phyloP scores from a whole-genome alignment of 768 basidiomycete genomes.

The Fibroporia radiculosa region DNA sequence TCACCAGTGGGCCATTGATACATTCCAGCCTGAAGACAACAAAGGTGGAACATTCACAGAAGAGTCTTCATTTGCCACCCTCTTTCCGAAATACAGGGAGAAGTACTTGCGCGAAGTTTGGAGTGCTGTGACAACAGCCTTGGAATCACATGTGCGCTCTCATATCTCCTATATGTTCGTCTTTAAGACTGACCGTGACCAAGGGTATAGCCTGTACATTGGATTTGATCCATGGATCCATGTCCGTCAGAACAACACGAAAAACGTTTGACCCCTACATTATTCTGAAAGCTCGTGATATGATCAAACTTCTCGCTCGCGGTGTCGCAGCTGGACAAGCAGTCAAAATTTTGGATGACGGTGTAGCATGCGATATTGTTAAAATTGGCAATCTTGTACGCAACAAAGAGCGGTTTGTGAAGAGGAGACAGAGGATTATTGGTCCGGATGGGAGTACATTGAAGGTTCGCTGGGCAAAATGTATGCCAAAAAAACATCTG shows the following conservation, averaged over 20 bases:
- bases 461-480: conserved; percentile 53
- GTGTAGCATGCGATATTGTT: conserved; percentile 91
- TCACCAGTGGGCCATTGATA: conserved; percentile 73
- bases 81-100: conserved; percentile 98
- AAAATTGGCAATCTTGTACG: conserved; percentile 92
- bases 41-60: conserved; percentile 81
- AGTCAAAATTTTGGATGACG: conserved; percentile 84
- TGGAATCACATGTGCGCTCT: conserved; percentile 66
- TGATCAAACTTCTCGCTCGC: conserved; percentile 91
- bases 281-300: conserved; percentile 90
- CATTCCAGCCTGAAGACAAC: conserved; percentile 70
- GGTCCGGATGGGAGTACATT: conserved; percentile 96
- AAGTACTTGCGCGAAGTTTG: conserved; percentile 93
- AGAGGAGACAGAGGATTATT: conserved; percentile 91
- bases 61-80: conserved; percentile 95
- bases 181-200: background rate
- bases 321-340: conserved; percentile 84
- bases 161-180: background rate
- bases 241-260: conserved; percentile 94
- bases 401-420: conserved; percentile 96
- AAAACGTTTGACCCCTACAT: conserved; percentile 98
- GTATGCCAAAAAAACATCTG: background rate
- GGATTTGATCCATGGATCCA: conserved; percentile 92
- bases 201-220: conserved; percentile 88
- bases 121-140: conserved; percentile 78